A percentile compares a stretch with the other conserved stretches of the same genome.
Evolutionary conservation across 305 asterid genomes (phyloP).

Genomic region (Lippia alba): DNA sequence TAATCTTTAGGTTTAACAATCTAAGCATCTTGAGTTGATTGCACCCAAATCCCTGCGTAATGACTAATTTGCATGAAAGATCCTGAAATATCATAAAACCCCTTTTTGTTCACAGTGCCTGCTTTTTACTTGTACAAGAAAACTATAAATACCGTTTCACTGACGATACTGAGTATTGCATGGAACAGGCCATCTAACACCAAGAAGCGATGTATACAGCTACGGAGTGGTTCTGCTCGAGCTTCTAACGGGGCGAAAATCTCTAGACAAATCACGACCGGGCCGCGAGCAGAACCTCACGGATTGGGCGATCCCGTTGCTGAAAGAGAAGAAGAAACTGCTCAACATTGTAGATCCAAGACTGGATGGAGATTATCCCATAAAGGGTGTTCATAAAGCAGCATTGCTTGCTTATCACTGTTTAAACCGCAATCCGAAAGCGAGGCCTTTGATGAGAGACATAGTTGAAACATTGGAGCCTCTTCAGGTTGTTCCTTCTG

Average conservation of each 20-base stretch:
- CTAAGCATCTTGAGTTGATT: no score
- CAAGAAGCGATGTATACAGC: slow-evolving; percentile 91
- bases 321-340: slow-evolving; percentile 76
- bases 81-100: no score
- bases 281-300: slow-evolving; percentile 81
- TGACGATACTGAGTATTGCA: not conserved
- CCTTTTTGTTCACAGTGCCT: no score
- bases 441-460: slow-evolving; percentile 89
- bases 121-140: no score
- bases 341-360: slow-evolving; percentile 74
- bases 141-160: no score
- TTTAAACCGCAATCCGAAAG: slow-evolving; percentile 84
- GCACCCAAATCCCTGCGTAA: no score
- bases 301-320: slow-evolving; percentile 77
- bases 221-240: slow-evolving; percentile 89
- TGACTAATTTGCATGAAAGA: no score
- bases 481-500: slow-evolving; percentile 53
- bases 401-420: slow-evolving; percentile 95
- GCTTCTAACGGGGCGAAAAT: slow-evolving; percentile 80
- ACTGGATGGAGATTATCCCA: slow-evolving; percentile 74
- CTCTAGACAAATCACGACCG: slow-evolving; percentile 76
- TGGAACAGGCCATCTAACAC: slow-evolving; percentile 74
- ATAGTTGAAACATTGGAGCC: slow-evolving; percentile 89
- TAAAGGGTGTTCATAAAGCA: slow-evolving; percentile 76
- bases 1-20: no score